Base-by-base conservation (phyloP, 805 yeast genomes). In the Hanseniaspora nectarophila region DNA sequence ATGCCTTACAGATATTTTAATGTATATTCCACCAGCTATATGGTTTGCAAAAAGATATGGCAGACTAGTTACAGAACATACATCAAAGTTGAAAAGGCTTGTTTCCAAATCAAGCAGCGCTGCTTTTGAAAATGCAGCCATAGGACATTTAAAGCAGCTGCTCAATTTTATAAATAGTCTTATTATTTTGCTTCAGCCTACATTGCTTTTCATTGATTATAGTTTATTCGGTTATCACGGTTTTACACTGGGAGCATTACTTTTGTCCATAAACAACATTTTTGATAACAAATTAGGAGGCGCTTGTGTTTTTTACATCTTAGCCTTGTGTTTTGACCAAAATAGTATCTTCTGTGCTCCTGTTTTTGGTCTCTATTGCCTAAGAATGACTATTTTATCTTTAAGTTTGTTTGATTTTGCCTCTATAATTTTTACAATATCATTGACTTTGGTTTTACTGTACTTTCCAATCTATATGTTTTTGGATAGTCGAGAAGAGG, bases 151-250 rank as follows among this genome's bases (percentile, higher is more conserved):
- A n/a, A 49, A 49, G 10, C 53, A 49, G 21, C 20, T 49, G 12
- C 34, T 34, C 3, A 37, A 49, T 16, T 33, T 40, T 18, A 40
- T 23, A 20, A 49, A 49, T 28, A 34, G 53, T 18, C 6, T 49
- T 2, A 49, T 49, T 2, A 79, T 92, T n/a, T 64, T 92, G 32
- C 78, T 82, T 63, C 95, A 86, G 64, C 97, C 98, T 0, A 73
- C 85, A 2, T 70, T 90, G 55, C 74, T 85, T 42, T 72, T 92
- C 54, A 80, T 92, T 44, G 99, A 92, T 63, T 97, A 92, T 66
- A 98, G 98, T 6, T 98, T 92, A 67, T 92, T 92, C 69, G 98
- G 94, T 68, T 90, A 80, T 67, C 94, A 92, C 61, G 77, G 88
- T 0, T 94, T 92, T 24, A 90, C 92, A 97, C 74, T 92, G 33